phyloP scores from a whole-genome alignment of 2,329 filamentous ascomycete genomes.

The Microthyrium microscopicum region DNA sequence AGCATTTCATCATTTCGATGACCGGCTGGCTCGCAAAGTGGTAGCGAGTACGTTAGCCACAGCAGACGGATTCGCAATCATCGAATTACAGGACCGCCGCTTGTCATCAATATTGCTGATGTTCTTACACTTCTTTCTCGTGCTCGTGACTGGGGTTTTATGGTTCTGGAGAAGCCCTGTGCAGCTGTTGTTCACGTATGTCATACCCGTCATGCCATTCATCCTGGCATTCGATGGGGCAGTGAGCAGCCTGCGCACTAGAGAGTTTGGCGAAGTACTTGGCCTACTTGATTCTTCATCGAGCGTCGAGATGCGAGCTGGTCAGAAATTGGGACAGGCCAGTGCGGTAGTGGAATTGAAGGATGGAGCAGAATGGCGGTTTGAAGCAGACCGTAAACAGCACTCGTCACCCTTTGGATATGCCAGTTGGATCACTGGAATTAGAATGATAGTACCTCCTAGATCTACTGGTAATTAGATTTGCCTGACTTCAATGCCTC shows the following conservation, averaged over 20 bases:
- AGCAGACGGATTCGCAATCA: constrained; percentile 51
- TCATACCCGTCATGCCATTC: constrained; percentile 49
- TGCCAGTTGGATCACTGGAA: constrained; percentile 29
- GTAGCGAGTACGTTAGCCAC: constrained; percentile 48
- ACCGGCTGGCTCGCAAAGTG: constrained; percentile 42
- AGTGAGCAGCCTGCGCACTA: constrained; percentile 49
- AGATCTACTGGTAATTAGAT: too few relatives aligned
- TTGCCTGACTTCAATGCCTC: too few relatives aligned
- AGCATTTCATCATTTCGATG: constrained; percentile 63
- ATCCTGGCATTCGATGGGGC: constrained; percentile 53
- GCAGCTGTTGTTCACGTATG: constrained; percentile 49
- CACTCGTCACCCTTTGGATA: constrained; percentile 33
- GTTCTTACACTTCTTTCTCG: constrained; percentile 23
- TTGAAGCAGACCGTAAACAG: constrained; percentile 21
- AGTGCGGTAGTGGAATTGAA: constrained; percentile 20
- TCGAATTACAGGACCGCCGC: constrained; percentile 54
- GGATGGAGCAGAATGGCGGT: constrained; percentile 23
- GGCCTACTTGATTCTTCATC: constrained; percentile 30
- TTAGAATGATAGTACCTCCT: too few relatives aligned
- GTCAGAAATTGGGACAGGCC: constrained; percentile 8
- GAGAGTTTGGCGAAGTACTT: constrained; percentile 49
- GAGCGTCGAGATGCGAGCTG: constrained; percentile 27
- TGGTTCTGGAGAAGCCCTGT: constrained; percentile 35
- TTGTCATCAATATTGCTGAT: constrained; percentile 16
- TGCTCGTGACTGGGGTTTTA: constrained; percentile 36